Evolutionary conservation across 768 basidiomycete genomes (phyloP).

Genomic region (Daedaleopsis nitida): DNA sequence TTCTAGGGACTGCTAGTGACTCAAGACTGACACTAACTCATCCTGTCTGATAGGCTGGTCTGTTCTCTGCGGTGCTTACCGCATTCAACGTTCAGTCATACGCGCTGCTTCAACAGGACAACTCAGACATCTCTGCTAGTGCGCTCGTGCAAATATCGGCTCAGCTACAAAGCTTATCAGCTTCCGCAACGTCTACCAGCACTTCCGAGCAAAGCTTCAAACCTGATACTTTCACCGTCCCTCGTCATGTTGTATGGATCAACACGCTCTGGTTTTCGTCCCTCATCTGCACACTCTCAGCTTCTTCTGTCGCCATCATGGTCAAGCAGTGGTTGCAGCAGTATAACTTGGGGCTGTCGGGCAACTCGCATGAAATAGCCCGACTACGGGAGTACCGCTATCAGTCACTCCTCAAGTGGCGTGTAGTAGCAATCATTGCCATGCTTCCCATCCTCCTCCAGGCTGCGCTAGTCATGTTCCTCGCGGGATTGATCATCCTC

Average conservation of each 20-base stretch:
- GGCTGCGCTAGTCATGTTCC: constrained; percentile 23
- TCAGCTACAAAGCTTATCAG: neutral
- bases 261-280: constrained; percentile 30
- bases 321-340: constrained; percentile 32
- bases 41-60: constrained; percentile 23
- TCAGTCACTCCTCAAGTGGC: constrained; percentile 25
- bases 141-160: constrained; percentile 9
- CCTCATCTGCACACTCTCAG: constrained; percentile 27
- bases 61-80: constrained; percentile 29
- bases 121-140: neutral
- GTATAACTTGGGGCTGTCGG: constrained; percentile 20
- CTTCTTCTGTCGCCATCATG: constrained; percentile 26
- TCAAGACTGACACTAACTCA: neutral
- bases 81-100: constrained; percentile 25
- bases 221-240: neutral
- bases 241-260: constrained; percentile 13
- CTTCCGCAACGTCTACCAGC: neutral
- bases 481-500: constrained; percentile 25
- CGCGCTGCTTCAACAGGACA: constrained; percentile 8
- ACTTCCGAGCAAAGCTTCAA: neutral
- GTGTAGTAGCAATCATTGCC: constrained; percentile 14
- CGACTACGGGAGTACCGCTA: constrained; percentile 27
- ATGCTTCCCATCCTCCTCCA: constrained; percentile 24
- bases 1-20: neutral
- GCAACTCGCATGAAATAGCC: constrained; percentile 23